Conservation (phyloP, 805 yeast genomes). For the Ogataea ramenticola region DNA sequence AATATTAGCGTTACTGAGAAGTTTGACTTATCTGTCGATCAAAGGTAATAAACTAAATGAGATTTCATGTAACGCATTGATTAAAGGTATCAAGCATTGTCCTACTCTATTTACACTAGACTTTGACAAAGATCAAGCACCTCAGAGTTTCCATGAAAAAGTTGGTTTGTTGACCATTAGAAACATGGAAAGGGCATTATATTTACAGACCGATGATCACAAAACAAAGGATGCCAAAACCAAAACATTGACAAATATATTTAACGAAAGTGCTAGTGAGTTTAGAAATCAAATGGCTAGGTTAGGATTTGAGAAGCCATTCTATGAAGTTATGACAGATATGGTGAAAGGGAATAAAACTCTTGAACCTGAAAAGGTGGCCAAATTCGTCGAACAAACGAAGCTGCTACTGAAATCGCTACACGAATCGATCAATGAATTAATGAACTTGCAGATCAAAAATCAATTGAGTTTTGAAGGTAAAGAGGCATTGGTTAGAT, state of each 20-base stretch:
- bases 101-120: constrained; percentile 61
- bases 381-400: constrained; percentile 32
- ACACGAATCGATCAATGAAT: constrained; percentile 43
- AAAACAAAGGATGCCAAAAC: background rate
- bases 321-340: background rate
- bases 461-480: constrained; percentile 57
- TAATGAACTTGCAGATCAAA: constrained; percentile 50
- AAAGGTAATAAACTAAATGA: constrained; percentile 56
- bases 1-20: constrained; percentile 59
- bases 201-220: constrained; percentile 28
- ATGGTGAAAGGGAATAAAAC: background rate
- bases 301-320: background rate
- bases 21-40: constrained; percentile 62
- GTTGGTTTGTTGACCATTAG: constrained; percentile 76
- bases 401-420: constrained; percentile 32
- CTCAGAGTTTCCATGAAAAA: constrained; percentile 57
- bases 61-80: constrained; percentile 55
- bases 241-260: constrained; percentile 1
- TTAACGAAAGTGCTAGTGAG: background rate
- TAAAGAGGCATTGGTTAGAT: constrained; percentile 65
- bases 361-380: constrained; percentile 10
- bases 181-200: constrained; percentile 62
- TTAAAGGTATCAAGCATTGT: constrained; percentile 62
- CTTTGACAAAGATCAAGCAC: constrained; percentile 54
- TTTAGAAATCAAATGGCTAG: background rate